Conservation (phyloP, 2,329 filamentous ascomycete species). For the Diaporthe citrichinensis region DNA sequence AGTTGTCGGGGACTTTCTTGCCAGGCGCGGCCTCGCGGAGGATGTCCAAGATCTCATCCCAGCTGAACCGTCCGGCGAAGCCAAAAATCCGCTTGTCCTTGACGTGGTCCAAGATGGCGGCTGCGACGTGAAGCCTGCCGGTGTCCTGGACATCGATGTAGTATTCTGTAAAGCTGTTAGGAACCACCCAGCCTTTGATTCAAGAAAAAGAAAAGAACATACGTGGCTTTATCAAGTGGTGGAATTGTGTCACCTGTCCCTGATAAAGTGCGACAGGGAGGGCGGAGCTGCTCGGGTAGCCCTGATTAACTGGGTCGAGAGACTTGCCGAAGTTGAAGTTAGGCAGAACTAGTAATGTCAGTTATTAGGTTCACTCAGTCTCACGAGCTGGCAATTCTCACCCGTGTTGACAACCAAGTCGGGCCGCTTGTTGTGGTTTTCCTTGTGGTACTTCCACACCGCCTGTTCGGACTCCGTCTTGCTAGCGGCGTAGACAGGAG, state of each 20-base stretch:
- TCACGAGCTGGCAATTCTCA: not conserved
- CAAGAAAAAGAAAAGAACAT: not conserved
- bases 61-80: constrained; percentile 53
- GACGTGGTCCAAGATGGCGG: constrained; percentile 60
- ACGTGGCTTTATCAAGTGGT: not conserved
- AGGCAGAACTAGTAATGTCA: not conserved
- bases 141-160: constrained; percentile 63
- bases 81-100: constrained; percentile 67
- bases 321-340: constrained; percentile 22
- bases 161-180: constrained; percentile 52
- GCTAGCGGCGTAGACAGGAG: constrained; percentile 13
- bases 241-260: not conserved
- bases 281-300: not conserved
- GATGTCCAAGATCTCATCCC: not conserved
- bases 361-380: not conserved
- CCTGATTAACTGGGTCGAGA: constrained; percentile 15
- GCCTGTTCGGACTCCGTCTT: constrained; percentile 16
- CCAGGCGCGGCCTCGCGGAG: not conserved
- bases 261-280: not conserved
- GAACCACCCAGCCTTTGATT: not conserved
- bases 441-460: constrained; percentile 15
- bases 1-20: not conserved
- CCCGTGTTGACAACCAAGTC: constrained; percentile 1
- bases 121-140: constrained; percentile 67
- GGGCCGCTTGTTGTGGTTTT: constrained; percentile 17